Evolutionary conservation across 768 basidiomycete species (phyloP).

Genomic region (Suillus clintonianus): DNA sequence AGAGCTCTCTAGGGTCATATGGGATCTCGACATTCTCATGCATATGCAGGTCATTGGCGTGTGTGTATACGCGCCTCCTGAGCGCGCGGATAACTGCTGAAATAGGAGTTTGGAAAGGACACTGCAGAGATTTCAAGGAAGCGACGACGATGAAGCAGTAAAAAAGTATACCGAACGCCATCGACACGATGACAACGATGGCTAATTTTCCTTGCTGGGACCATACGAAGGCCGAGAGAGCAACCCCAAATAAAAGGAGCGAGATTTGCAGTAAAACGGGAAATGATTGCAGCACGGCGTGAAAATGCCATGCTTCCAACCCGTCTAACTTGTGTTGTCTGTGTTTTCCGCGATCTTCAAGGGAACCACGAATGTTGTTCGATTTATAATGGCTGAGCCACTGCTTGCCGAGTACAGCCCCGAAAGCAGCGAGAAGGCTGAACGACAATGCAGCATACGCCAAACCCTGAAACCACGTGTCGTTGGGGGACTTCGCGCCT

Average conservation of each 20-base stretch:
- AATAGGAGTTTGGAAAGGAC: constrained; percentile 3
- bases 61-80: background rate
- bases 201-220: background rate
- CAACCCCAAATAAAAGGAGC: constrained; percentile 2
- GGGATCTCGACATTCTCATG: background rate
- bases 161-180: background rate
- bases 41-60: background rate
- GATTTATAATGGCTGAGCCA: constrained; percentile 13
- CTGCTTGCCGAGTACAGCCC: constrained; percentile 18
- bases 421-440: constrained; percentile 24
- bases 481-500: background rate
- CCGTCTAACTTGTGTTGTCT: constrained; percentile 1
- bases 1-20: background rate
- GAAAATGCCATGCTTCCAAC: background rate
- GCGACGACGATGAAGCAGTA: background rate
- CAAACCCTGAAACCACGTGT: constrained; percentile 14
- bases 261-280: constrained; percentile 11
- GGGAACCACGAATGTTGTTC: constrained; percentile 10
- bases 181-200: background rate
- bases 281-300: background rate
- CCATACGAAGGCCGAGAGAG: constrained; percentile 2
- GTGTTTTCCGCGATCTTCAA: constrained; percentile 1
- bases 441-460: constrained; percentile 19
- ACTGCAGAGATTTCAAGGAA: background rate
- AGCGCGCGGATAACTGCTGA: background rate